Base-by-base conservation (phyloP, 225 moss, liverwort and hornwort genomes). In the Rhytidiadelphus loreus region DNA sequence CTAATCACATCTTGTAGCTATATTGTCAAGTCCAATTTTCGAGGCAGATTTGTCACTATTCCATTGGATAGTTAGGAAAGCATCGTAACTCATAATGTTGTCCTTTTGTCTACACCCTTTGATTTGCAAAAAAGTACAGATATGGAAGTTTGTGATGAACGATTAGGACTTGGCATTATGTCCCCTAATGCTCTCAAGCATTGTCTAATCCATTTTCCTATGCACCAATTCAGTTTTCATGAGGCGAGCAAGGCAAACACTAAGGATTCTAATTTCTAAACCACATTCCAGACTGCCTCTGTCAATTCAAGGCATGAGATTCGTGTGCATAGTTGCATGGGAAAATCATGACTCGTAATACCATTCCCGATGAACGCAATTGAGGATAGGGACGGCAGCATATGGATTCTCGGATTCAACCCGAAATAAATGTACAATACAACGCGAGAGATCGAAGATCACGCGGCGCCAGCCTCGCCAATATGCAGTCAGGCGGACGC, bases 351-450 rank as follows among this genome's bases (percentile, higher is more conserved):
- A 37, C 3, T 76, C 4, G n/a, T 8, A 26, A 26, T 22, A 83
- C 19, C 65, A 80, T 43, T 58, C 58, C 58, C 15, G 39, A 80
- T 59, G 60, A 21, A 60, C 9, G 8, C 59, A 66, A 29, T 37
- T 62, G 64, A 65, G 26, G 50, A 58, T 17, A 35, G 55, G 6
- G 28, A 52, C 50, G 16, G 37, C 65, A 83, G 39, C 39, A 68
- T 66, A 39, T 6, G 68, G 55, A 68, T 55, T 68, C 68, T 26
- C 50, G 65, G 65, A 65, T 65, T 83, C 83, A 21, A 81, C 59
- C 85, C 48, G 57, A 84, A 91, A 74, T 84, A 87, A 86, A 91
- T 90, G 93, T 93, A 93, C 93, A 93, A 91, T 93, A 93, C 93
- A 93, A 77, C 52, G 82, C 89, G 68, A 85, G 87, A 76, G 86